Conservation (phyloP, 768 basidiomycete genomes). For the Suillus placidus region DNA sequence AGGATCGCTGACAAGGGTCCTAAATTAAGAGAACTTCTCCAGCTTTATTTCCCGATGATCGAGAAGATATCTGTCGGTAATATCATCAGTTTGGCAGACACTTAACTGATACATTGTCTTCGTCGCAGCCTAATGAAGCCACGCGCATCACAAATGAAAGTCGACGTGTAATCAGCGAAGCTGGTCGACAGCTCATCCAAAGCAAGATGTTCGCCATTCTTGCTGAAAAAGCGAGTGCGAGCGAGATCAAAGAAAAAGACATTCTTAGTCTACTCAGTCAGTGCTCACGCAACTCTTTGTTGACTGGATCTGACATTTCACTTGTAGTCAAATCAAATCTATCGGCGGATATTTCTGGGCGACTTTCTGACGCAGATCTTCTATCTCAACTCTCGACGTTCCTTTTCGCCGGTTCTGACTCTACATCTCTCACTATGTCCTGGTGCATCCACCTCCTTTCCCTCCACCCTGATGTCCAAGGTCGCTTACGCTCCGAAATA, state of each 20-base stretch:
- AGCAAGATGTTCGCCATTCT: constrained; percentile 43
- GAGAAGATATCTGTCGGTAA: constrained; percentile 47
- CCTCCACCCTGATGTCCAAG: constrained; percentile 55
- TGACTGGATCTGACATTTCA: constrained; percentile 5
- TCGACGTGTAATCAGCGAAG: constrained; percentile 40
- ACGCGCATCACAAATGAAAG: constrained; percentile 42
- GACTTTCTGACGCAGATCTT: constrained; percentile 62
- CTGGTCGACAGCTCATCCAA: constrained; percentile 47
- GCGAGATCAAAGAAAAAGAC: constrained; percentile 43
- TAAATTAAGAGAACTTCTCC: constrained; percentile 42
- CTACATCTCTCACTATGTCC: constrained; percentile 55
- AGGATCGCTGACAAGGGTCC: constrained; percentile 49
- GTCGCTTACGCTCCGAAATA: constrained; percentile 56
- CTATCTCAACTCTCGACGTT: constrained; percentile 67
- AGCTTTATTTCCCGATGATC: constrained; percentile 50
- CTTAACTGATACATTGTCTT: background rate
- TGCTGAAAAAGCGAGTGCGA: constrained; percentile 36
- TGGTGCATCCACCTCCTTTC: constrained; percentile 64
- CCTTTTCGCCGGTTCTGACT: constrained; percentile 66
- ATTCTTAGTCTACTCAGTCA: constrained; percentile 52
- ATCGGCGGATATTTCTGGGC: constrained; percentile 43
- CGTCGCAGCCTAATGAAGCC: constrained; percentile 45
- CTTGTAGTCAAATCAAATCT: constrained; percentile 62
- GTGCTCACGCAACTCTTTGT: constrained; percentile 20
- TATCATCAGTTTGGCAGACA: background rate